Conservation (phyloP, 1,284 basidiomycete genomes). For the Irpex sp. region DNA sequence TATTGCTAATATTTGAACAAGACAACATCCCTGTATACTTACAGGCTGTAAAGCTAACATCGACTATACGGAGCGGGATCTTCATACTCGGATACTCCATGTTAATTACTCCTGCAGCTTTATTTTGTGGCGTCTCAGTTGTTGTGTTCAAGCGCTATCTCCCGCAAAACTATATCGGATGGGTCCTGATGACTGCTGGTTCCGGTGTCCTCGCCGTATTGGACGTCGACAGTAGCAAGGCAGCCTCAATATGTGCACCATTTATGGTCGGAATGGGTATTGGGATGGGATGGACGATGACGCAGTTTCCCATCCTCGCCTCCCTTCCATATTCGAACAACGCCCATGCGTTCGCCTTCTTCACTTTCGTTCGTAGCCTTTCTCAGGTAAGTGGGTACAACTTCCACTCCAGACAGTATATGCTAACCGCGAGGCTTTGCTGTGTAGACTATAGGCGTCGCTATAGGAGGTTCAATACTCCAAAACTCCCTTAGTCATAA, state of each 20-base stretch:
- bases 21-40: not conserved
- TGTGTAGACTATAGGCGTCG: no score
- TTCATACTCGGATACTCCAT: slow-evolving; percentile 8
- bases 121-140: slow-evolving; percentile 20
- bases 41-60: slow-evolving; percentile 6
- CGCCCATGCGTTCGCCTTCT: slow-evolving; percentile 21
- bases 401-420: no score
- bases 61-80: slow-evolving; percentile 12
- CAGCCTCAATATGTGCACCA: slow-evolving; percentile 17
- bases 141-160: slow-evolving; percentile 20
- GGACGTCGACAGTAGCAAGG: slow-evolving; percentile 15
- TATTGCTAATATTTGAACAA: no score
- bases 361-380: slow-evolving; percentile 16
- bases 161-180: slow-evolving; percentile 19
- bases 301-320: slow-evolving; percentile 24
- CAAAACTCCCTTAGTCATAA: no score
- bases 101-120: slow-evolving; percentile 6
- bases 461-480: no score
- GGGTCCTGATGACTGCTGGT: slow-evolving; percentile 22
- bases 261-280: slow-evolving; percentile 11
- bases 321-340: slow-evolving; percentile 7
- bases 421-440: no score
- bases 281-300: slow-evolving; percentile 21
- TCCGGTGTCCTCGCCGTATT: slow-evolving; percentile 20
- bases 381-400: not conserved